These are phyloP conservation scores for Gardenia jasminoides DNA, from an alignment of 257 asterid genomes.

Conservation along the genomic window DNA sequence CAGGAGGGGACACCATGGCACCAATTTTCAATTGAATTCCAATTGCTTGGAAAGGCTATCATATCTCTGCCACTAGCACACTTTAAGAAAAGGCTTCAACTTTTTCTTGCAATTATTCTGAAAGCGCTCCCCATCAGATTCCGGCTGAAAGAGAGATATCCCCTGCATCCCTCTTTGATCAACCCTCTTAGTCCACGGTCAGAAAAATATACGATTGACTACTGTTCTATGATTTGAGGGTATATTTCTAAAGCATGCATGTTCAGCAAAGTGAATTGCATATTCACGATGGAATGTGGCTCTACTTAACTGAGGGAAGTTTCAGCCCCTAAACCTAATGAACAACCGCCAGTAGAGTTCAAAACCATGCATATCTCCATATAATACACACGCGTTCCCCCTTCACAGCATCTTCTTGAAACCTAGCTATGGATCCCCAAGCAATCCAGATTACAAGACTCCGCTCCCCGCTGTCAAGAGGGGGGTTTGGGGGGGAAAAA, in stretches of 20 bases:
- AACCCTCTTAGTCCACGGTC: slow-evolving; percentile 22
- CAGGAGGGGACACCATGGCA: slow-evolving; percentile 15
- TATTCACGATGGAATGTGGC: not conserved
- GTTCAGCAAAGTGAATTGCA: not conserved
- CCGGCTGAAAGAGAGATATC: slow-evolving; percentile 12
- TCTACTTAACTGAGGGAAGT: not conserved
- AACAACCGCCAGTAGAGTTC: not conserved
- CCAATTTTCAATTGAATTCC: slow-evolving; percentile 30
- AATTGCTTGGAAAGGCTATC: slow-evolving; percentile 33
- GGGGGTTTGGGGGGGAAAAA: not conserved
- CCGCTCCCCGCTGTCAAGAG: not conserved
- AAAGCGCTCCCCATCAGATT: slow-evolving; percentile 26
- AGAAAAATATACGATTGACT: not conserved
- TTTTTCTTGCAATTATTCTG: slow-evolving; percentile 51
- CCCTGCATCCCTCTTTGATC: slow-evolving; percentile 8
- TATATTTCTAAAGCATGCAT: slow-evolving; percentile 2
- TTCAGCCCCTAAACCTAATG: not conserved
- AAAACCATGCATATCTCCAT: not conserved
- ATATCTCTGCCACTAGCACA: slow-evolving; percentile 26
- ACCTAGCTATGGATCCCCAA: not conserved
- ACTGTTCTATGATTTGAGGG: not conserved
- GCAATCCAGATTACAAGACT: not conserved
- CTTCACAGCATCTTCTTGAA: not conserved
- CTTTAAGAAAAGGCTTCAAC: slow-evolving; percentile 33
- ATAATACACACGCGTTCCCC: not conserved